phyloP scores from a whole-genome alignment of 495 filamentous ascomycete genomes.

The Aspergillus olivimuriae region DNA sequence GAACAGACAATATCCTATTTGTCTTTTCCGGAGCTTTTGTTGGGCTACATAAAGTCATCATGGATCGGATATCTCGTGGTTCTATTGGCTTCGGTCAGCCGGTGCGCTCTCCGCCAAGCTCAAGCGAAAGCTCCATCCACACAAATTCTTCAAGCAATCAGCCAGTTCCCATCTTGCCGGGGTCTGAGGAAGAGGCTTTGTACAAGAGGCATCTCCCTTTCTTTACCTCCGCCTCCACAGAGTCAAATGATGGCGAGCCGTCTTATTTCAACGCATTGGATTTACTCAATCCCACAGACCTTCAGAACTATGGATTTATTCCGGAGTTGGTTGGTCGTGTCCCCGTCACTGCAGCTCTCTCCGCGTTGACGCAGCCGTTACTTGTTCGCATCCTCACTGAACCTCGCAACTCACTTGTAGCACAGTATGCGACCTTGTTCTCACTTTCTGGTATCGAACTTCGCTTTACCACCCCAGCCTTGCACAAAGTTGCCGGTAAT shows the following conservation, averaged over 20 bases:
- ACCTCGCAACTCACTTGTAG: slow-evolving; percentile 77
- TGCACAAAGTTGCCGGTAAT: slow-evolving; percentile 70
- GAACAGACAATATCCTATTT: slow-evolving; percentile 94
- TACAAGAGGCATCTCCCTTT: slow-evolving; percentile 67
- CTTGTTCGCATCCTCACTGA: slow-evolving; percentile 87
- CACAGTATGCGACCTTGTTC: slow-evolving; percentile 82
- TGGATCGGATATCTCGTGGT: slow-evolving; percentile 78
- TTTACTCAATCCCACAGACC: slow-evolving; percentile 70
- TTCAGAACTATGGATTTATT: slow-evolving; percentile 90
- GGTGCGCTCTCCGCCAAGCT: slow-evolving; percentile 47
- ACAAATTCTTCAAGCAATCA: slow-evolving; percentile 29
- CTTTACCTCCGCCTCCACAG: slow-evolving; percentile 41
- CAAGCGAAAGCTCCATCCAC: slow-evolving; percentile 16
- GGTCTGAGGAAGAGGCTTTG: slow-evolving; percentile 51
- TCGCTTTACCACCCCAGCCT: slow-evolving; percentile 70
- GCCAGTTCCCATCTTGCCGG: slow-evolving; percentile 39
- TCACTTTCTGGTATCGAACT: slow-evolving; percentile 76
- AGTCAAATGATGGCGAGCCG: slow-evolving; percentile 29
- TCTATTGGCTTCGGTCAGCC: slow-evolving; percentile 89
- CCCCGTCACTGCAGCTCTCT: slow-evolving; percentile 78
- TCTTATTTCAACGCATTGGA: slow-evolving; percentile 72
- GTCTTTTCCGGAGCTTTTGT: slow-evolving; percentile 95
- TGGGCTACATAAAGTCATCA: slow-evolving; percentile 81
- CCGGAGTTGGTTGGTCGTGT: slow-evolving; percentile 91
- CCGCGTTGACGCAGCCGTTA: slow-evolving; percentile 68